Evolutionary conservation across 495 filamentous ascomycete genomes (phyloP), one percentile per base, ranked within the genome.

Genomic region (Collariella sp.): DNA sequence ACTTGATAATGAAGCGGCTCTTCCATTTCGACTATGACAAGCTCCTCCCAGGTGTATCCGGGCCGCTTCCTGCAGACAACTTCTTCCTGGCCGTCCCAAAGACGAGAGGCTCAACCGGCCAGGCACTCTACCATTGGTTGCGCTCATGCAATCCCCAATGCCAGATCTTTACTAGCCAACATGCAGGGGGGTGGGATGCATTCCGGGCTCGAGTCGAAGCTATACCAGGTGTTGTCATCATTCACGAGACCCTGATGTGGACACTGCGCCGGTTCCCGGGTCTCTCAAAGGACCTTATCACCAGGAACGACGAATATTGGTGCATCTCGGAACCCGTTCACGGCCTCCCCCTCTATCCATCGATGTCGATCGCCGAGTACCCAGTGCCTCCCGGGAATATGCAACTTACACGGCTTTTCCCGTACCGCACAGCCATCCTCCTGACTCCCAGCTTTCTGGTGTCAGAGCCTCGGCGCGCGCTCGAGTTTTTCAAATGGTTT

Each of bases 391-490:
- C 63, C 0, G 71, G 69, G 0, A 57, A 62, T n/a, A 56, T 71
- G 6, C 63, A 59, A 15, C 44, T 77, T n/a, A 71, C 64, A 1
- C 74, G 78, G 2, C 60, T 88, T 3, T 85, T 88, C 46, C 78
- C 80, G 7, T 62, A 69, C 23, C 82, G 84, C 5, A 66, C 69
- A 5, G 80, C 73, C 1, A 76, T 84, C 20, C 64, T 88, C 0
- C 59, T 89, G 5, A 84, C 84, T 0, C 82, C 85, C 34, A 84
- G 83, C 51, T 76, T 85, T 40, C 67, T 81, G 36, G 56, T 81
- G 50, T 69, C 70, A 0, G 75, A 83, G 20, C 76, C 79, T 1
- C 60, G 70, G 3, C 73, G 67, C 38, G 70, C 80, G 3, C 62
- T 71, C 11, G 64, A 76, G 5, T 70, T 86, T n/a, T 55, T 88